Evolutionary conservation across 495 filamentous ascomycete genomes (phyloP).

Genomic region (Choiromyces venosus): DNA sequence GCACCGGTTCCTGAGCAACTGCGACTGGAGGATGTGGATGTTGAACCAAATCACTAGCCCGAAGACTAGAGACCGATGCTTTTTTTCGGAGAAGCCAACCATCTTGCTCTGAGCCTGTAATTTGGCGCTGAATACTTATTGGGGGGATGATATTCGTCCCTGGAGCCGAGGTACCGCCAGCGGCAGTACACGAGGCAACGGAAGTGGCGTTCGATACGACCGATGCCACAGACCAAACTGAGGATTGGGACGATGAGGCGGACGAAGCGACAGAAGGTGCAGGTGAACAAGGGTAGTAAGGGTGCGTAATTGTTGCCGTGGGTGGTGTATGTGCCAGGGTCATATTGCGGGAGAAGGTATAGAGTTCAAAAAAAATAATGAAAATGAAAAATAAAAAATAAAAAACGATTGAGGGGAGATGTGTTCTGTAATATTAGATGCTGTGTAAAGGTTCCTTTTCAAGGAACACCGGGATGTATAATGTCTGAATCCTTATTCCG

Average conservation of each 20-base stretch:
- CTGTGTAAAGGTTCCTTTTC: background rate
- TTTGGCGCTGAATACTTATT: conserved; percentile 47
- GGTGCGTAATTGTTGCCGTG: conserved; percentile 28
- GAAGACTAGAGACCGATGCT: conserved; percentile 22
- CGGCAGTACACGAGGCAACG: conserved; percentile 51
- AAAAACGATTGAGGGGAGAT: conserved; percentile 32
- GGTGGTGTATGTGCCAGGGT: conserved; percentile 33
- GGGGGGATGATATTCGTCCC: conserved; percentile 42
- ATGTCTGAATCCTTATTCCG: conserved; percentile 36
- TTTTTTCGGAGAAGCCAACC: conserved; percentile 7
- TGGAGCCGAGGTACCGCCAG: conserved; percentile 41
- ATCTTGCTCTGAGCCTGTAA: conserved; percentile 6
- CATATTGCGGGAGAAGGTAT: conserved; percentile 36
- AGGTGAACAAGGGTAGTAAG: conserved; percentile 27
- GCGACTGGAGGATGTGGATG: conserved; percentile 44
- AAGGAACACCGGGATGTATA: background rate
- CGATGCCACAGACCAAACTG: conserved; percentile 71
- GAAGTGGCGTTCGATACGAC: conserved; percentile 53
- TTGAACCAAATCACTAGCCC: conserved; percentile 16
- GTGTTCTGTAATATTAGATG: conserved; percentile 26
- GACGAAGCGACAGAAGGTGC: conserved; percentile 32
- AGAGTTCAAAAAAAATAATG: conserved; percentile 45
- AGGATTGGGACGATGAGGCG: conserved; percentile 37
- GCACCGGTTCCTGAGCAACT: conserved; percentile 27
- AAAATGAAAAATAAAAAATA: conserved; percentile 12